Percentiles rank a stretch among this genome's conserved stretches.
Conservation (phyloP, 1,284 basidiomycete species). For the Anthracocystis walkeri region DNA sequence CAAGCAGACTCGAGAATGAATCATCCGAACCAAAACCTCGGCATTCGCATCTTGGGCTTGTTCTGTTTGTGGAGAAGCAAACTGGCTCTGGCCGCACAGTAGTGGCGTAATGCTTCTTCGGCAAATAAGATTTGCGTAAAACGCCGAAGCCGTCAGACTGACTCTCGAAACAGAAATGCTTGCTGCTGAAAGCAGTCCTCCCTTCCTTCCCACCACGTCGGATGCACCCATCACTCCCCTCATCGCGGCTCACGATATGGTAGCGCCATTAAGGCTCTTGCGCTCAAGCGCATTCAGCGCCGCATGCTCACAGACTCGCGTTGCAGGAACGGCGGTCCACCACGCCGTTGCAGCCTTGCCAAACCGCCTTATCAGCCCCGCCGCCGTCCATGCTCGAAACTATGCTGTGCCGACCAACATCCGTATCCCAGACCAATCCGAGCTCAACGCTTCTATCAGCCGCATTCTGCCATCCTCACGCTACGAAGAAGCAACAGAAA, state of each 20-base stretch:
- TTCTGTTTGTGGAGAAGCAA: slow-evolving; percentile 22
- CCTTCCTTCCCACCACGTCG: neutral
- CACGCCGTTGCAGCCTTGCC: neutral
- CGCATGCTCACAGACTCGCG: neutral
- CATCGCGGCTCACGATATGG: neutral
- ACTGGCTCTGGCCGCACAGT: neutral
- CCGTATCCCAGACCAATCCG: slow-evolving; percentile 17
- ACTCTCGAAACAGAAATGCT: neutral
- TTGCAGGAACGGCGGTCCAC: no score
- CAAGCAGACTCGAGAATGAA: no score
- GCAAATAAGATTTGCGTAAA: slow-evolving; percentile 8
- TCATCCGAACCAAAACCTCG: neutral
- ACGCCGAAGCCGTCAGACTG: slow-evolving; percentile 17
- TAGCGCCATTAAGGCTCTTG: neutral
- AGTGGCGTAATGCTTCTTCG: slow-evolving; percentile 6
- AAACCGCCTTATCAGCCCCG: neutral
- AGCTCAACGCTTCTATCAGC: slow-evolving; percentile 26
- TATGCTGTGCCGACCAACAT: slow-evolving; percentile 28
- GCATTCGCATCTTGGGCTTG: neutral
- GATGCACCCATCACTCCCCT: no score
- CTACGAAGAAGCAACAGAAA: slow-evolving; percentile 13
- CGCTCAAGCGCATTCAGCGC: slow-evolving; percentile 4
- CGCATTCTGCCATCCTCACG: slow-evolving; percentile 31
- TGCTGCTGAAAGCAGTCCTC: neutral
- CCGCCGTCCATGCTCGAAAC: slow-evolving; percentile 3